Evolutionary conservation across 805 yeast species (phyloP).

Genomic region (Yarrowia sp.): DNA sequence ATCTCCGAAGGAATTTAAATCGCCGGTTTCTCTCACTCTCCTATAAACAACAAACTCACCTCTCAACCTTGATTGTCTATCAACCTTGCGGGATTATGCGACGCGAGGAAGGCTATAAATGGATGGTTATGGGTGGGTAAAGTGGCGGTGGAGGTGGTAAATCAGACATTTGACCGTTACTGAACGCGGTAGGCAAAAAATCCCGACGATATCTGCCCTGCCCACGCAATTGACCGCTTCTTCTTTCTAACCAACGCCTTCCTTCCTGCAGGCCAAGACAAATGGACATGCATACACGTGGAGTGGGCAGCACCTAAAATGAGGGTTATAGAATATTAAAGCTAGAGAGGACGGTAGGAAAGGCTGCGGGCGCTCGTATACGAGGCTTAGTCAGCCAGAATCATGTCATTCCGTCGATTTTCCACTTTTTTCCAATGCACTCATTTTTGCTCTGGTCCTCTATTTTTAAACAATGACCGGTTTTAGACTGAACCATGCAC

Average conservation of each 20-base stretch:
- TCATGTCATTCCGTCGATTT: too few species aligned
- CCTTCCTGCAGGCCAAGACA: slow-evolving; percentile 24
- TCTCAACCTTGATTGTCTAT: slow-evolving; percentile 11
- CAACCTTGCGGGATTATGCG: slow-evolving; percentile 31
- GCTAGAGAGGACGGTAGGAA: neutral
- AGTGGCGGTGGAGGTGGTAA: neutral
- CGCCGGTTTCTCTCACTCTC: too few species aligned
- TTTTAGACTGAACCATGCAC: neutral
- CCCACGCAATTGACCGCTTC: neutral
- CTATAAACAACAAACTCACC: neutral
- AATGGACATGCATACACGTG: slow-evolving; percentile 16
- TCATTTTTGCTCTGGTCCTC: too few species aligned
- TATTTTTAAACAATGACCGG: too few species aligned
- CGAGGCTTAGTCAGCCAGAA: too few species aligned
- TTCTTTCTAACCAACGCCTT: neutral
- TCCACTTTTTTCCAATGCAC: too few species aligned
- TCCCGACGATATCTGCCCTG: neutral
- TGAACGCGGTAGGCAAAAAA: neutral
- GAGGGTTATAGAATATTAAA: neutral
- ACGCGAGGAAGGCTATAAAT: neutral
- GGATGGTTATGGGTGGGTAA: neutral
- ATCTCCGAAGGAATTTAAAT: slow-evolving; percentile 14
- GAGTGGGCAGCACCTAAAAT: neutral
- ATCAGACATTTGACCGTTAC: neutral
- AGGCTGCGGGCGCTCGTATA: too few species aligned